Base-by-base conservation (phyloP, 495 filamentous ascomycete species). In the Penicillium pancosmium region DNA sequence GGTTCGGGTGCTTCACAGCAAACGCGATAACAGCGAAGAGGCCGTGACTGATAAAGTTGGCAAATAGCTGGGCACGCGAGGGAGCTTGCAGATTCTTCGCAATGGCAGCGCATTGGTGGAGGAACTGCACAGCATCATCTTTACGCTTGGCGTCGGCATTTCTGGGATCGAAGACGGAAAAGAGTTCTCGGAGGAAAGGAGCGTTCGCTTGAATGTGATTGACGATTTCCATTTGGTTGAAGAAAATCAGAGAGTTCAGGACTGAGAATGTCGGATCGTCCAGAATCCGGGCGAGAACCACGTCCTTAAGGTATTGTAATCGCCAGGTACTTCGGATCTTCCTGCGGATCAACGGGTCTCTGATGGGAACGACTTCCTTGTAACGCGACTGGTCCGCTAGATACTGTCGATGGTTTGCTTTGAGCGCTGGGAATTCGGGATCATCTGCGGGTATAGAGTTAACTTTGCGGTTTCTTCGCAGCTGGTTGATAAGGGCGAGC, bases 201-300 rank as follows among this genome's bases (percentile, higher is more conserved):
- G 75, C 79, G 64, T 93, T 96, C 15, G 78, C 78, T 71, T 97
- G 93, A 23, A 98, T 82, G 74, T 97, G 91, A 64, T 91, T 88
- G 48, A 98, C 88, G 67, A 98, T 97, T 67, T 98, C 94, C 62
- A 98, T 93, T 77, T 98, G 94, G 72, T 97, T 92, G 82, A 93
- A 98, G 79, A 97, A 98, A 56, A 98, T 98, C 67, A 98, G 82
- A 46, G 92, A 96, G 78, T 98, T 98, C 55, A 98, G 87, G 33
- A 98, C 93, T 15, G 91, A 94, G 67, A 98, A 98, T 31, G 94
- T 98, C 55, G 93, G 94, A 68, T 98, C 94, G 72, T 98, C 94
- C 41, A 98, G 81, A 57, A 98, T 98, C 49, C 94, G 87, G 23
- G 94, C 94, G 43, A 98, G 82, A 5, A 98, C 94, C 52, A 98